Evolutionary conservation across 768 basidiomycete genomes (phyloP), one percentile per base, ranked within the genome.

Genomic region (Sutorius australiensis): DNA sequence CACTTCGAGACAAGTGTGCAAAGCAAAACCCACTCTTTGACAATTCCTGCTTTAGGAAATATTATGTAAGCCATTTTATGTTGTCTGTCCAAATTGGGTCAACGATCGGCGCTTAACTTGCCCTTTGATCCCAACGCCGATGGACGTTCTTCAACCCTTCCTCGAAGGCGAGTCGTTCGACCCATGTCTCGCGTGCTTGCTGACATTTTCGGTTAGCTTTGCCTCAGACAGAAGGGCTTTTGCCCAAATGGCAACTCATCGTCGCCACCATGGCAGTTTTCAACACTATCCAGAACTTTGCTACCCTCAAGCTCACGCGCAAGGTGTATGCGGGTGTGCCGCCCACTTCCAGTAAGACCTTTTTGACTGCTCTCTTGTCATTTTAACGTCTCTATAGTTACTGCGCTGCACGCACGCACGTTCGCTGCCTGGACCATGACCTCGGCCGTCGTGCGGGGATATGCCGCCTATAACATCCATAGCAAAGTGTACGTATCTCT

Each of bases 361-460:
- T 32, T 31, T 57, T 0, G n/a, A 19, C 11, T 12, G 13, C 13
- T 5, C 8, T 48, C 4, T 12, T 13, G 21, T 36, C 16, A 16
- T 16, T 24, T 11, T 34, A 39, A 45, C 16, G 1, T 17, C 9
- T 50, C 43, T 38, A 7, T 71, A 95, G 95, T 99, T 11, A 94
- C 92, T 7, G 71, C 78, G 16, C 78, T 98, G 17, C 91, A 95
- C 59, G 88, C 91, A 34, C 81, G 95, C 42, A 90, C 93, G 5
- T 97, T 97, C 66, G 95, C 81, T 1, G 78, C 83, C 1, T 99
- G 95, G 95, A 98, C 95, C 0, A 68, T 95, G 46, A 86, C 88
- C 5, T 83, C 92, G 8, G 91, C 89, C 21, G 73, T 88, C 42
- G 83, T 98, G 45, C 84, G 95, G 33, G 74, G 78, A 44, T 94